Conservation (phyloP, 768 basidiomycete species). For the Suillus brevipes region DNA sequence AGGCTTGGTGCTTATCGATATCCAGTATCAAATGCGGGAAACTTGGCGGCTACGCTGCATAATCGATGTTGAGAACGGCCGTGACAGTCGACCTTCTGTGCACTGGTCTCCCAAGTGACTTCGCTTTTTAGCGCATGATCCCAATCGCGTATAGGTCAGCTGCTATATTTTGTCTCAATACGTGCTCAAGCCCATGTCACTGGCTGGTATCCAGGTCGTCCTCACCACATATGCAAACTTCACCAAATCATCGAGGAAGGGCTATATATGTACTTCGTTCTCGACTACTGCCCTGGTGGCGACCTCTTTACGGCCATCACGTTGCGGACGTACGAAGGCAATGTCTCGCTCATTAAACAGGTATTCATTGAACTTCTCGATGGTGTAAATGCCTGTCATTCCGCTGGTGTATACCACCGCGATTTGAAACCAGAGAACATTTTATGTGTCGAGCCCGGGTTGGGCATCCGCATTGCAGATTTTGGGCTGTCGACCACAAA, state of each 20-base stretch:
- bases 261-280: slow-evolving; percentile 63
- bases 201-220: slow-evolving; percentile 47
- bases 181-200: no score
- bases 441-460: slow-evolving; percentile 55
- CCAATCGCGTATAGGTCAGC: no score
- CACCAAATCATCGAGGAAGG: slow-evolving; percentile 62
- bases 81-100: no score
- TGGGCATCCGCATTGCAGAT: slow-evolving; percentile 64
- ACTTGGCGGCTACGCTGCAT: no score
- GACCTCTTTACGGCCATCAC: slow-evolving; percentile 74
- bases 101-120: no score
- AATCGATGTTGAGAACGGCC: no score
- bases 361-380: slow-evolving; percentile 79
- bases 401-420: slow-evolving; percentile 72
- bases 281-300: slow-evolving; percentile 57
- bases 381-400: slow-evolving; percentile 74
- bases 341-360: slow-evolving; percentile 60
- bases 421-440: slow-evolving; percentile 89
- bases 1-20: no score
- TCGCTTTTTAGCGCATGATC: no score
- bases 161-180: no score
- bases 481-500: slow-evolving; percentile 69
- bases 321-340: slow-evolving; percentile 49
- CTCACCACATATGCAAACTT: slow-evolving; percentile 59
- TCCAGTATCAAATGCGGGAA: no score